phyloP scores from a whole-genome alignment of 148 eudicot species.

The Spergularia bocconei region DNA sequence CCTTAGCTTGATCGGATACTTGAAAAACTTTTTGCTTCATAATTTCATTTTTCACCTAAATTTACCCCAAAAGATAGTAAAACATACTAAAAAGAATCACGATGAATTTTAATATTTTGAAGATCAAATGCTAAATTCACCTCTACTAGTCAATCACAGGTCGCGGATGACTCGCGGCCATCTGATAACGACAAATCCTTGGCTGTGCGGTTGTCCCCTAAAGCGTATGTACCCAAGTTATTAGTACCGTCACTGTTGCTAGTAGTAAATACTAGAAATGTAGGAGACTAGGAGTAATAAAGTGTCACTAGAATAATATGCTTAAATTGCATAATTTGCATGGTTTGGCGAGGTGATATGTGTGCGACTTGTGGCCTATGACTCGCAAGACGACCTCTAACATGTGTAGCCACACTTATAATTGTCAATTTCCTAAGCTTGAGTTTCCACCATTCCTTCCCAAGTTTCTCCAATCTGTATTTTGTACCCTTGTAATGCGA shows the following conservation, averaged over 20 bases:
- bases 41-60: too few relatives aligned
- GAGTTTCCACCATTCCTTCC: conserved; percentile 8
- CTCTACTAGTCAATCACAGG: too few relatives aligned
- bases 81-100: too few relatives aligned
- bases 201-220: not conserved
- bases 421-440: not conserved
- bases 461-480: too few relatives aligned
- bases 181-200: not conserved
- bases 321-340: conserved; percentile 3
- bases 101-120: too few relatives aligned
- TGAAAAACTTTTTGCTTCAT: too few relatives aligned
- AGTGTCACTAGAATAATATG: not conserved
- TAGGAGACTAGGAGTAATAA: not conserved
- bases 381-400: not conserved
- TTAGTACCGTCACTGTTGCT: not conserved
- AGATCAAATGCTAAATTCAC: too few relatives aligned
- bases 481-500: not conserved
- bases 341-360: conserved; percentile 7
- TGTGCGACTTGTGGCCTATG: conserved; percentile 8
- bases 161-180: too few relatives aligned
- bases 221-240: not conserved
- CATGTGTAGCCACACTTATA: not conserved
- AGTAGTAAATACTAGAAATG: not conserved
- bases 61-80: too few relatives aligned
- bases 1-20: too few relatives aligned